phyloP scores from a whole-genome alignment of 1,284 basidiomycete genomes.

The Entoloma clypeatum region DNA sequence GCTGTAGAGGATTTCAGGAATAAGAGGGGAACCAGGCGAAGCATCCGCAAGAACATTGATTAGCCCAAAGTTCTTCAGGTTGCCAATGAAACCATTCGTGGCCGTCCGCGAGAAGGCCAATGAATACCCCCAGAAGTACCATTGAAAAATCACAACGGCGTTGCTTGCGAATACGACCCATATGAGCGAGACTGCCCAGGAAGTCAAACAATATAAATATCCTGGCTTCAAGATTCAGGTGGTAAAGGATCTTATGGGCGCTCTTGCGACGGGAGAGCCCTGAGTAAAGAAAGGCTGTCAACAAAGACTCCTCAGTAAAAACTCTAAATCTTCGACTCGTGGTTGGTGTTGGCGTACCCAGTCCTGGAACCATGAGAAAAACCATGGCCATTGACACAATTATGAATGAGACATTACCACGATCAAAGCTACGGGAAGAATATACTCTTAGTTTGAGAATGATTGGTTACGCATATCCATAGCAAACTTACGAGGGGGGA shows the following conservation, averaged over 20 bases:
- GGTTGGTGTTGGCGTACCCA: too few species aligned
- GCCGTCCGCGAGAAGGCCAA: conserved; percentile 78
- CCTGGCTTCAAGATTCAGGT: background rate
- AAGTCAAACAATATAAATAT: conserved; percentile 2
- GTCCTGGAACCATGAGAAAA: conserved; percentile 75
- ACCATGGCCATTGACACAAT: conserved; percentile 79
- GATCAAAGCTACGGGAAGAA: conserved; percentile 47
- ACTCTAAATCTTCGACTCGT: too few species aligned
- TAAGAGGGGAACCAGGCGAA: conserved; percentile 69
- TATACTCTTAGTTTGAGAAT: conserved; percentile 2
- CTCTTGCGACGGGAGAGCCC: conserved; percentile 79
- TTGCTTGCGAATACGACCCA: conserved; percentile 71
- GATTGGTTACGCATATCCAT: background rate
- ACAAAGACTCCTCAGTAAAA: too few species aligned
- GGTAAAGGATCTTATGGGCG: conserved; percentile 36
- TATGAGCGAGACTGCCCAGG: conserved; percentile 59
- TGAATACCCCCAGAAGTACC: conserved; percentile 86
- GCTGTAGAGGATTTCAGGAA: conserved; percentile 73
- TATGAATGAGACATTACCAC: conserved; percentile 76
- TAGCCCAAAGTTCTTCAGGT: conserved; percentile 70
- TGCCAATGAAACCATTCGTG: conserved; percentile 76
- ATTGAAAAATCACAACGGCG: conserved; percentile 84
- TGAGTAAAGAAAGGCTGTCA: conserved; percentile 78
- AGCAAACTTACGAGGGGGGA: conserved; percentile 15
- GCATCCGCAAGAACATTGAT: conserved; percentile 71